These are phyloP conservation scores for Chrysosporium keratinophilum DNA, from an alignment of 2,329 filamentous ascomycete genomes.

Conservation along the genomic window DNA sequence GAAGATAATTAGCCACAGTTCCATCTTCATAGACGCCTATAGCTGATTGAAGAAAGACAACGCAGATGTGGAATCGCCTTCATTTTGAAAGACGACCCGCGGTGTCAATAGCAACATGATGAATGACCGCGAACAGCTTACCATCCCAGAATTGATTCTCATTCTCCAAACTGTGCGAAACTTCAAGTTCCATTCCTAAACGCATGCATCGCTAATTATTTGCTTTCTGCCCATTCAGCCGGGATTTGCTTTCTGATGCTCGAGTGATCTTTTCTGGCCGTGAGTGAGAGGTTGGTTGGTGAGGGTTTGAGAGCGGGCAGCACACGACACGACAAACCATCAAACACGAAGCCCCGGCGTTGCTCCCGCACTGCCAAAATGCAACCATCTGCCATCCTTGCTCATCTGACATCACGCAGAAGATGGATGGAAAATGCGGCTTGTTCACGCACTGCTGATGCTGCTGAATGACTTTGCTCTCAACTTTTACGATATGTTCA, in stretches of 20 bases:
- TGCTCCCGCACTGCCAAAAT: background rate
- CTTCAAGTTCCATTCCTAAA: constrained; percentile 56
- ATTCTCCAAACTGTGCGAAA: constrained; percentile 58
- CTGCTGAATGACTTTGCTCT: background rate
- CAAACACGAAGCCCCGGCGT: background rate
- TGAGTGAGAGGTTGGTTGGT: background rate
- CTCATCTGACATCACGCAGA: background rate
- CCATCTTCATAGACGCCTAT: background rate
- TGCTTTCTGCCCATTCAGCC: background rate
- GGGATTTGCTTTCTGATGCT: background rate
- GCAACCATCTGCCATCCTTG: background rate
- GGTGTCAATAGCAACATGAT: no score
- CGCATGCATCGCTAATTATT: constrained; percentile 12
- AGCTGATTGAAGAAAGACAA: background rate
- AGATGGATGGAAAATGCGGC: background rate
- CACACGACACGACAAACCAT: background rate
- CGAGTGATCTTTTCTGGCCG: background rate
- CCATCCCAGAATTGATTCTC: constrained; percentile 86
- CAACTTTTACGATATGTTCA: background rate
- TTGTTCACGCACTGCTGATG: background rate
- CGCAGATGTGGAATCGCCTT: no score
- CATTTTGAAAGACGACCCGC: no score
- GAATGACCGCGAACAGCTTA: constrained; percentile 39
- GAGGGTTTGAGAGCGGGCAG: background rate
- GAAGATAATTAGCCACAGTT: background rate